A percentile compares a stretch with the other conserved stretches of the same genome.
Conservation (phyloP, 78 protist genomes). For the Polysphondylium violaceum region DNA sequence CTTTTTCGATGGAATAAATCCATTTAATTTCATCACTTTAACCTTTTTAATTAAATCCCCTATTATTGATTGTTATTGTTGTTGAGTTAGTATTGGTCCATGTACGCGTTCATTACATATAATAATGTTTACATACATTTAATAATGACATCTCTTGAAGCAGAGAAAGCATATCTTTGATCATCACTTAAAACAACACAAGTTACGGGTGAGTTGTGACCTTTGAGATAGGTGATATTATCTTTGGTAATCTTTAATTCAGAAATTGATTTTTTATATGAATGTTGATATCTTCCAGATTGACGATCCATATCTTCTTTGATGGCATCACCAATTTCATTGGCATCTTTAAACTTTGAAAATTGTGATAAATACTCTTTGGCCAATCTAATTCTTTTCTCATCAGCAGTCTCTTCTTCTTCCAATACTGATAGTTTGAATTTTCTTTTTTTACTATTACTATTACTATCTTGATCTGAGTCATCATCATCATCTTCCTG, state of each 20-base stretch:
- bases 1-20: slow-evolving; percentile 31
- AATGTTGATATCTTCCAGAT: not conserved
- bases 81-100: not conserved
- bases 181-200: slow-evolving; percentile 71
- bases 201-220: slow-evolving; percentile 78
- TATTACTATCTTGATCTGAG: too few relatives aligned
- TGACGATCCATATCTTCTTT: slow-evolving; percentile 12
- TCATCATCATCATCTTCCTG: slow-evolving; percentile 35
- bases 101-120: not conserved
- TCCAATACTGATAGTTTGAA: slow-evolving; percentile 29
- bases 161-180: slow-evolving; percentile 62
- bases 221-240: slow-evolving; percentile 18
- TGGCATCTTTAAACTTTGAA: slow-evolving; percentile 5
- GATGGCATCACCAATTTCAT: not conserved
- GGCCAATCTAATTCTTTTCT: slow-evolving; percentile 63
- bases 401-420: slow-evolving; percentile 81
- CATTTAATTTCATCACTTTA: slow-evolving; percentile 35
- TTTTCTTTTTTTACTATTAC: not conserved
- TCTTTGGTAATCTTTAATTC: not conserved
- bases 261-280: slow-evolving; percentile 5
- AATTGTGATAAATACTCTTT: slow-evolving; percentile 62
- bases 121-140: slow-evolving; percentile 38
- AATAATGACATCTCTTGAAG: slow-evolving; percentile 76
- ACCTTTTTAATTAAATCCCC: slow-evolving; percentile 52
- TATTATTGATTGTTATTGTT: not conserved